Evolutionary conservation across 2,329 filamentous ascomycete genomes (phyloP).

Genomic region (Alternaria hordeiaustralica): DNA sequence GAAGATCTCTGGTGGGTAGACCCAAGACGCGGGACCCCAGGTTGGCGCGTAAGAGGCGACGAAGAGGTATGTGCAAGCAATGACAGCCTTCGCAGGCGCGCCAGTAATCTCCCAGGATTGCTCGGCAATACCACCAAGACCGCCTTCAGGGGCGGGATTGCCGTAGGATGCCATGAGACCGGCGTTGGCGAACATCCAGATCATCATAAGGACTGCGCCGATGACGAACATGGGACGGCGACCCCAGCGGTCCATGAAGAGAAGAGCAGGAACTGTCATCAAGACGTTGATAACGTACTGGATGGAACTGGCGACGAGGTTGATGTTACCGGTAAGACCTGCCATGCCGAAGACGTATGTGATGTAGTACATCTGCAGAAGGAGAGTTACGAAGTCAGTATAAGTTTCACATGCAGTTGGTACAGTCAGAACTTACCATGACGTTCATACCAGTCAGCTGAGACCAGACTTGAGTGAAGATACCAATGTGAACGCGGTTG

Average conservation of each 20-base stretch:
- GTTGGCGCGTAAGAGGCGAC: slow-evolving; percentile 72
- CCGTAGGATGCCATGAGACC: slow-evolving; percentile 68
- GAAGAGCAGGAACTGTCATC: slow-evolving; percentile 77
- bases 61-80: slow-evolving; percentile 75
- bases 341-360: slow-evolving; percentile 75
- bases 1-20: slow-evolving; percentile 68
- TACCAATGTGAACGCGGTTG: slow-evolving; percentile 72
- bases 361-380: slow-evolving; percentile 26
- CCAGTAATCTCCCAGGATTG: slow-evolving; percentile 51
- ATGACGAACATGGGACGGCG: slow-evolving; percentile 72
- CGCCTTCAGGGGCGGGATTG: slow-evolving; percentile 47
- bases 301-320: slow-evolving; percentile 71
- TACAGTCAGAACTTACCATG: slow-evolving; percentile 47
- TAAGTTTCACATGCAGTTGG: background rate
- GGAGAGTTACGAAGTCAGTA: background rate
- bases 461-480: slow-evolving; percentile 78
- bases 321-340: slow-evolving; percentile 64
- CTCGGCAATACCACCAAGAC: slow-evolving; percentile 51
- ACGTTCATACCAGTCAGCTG: slow-evolving; percentile 80
- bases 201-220: slow-evolving; percentile 69
- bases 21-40: slow-evolving; percentile 66
- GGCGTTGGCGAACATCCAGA: slow-evolving; percentile 68
- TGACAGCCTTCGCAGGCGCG: slow-evolving; percentile 58
- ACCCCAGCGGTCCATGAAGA: slow-evolving; percentile 78
- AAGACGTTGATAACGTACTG: slow-evolving; percentile 81